Evolutionary conservation across 2,329 filamentous ascomycete genomes (phyloP), one percentile per base, ranked within the genome.

Genomic region (Hypoxylon sp.): DNA sequence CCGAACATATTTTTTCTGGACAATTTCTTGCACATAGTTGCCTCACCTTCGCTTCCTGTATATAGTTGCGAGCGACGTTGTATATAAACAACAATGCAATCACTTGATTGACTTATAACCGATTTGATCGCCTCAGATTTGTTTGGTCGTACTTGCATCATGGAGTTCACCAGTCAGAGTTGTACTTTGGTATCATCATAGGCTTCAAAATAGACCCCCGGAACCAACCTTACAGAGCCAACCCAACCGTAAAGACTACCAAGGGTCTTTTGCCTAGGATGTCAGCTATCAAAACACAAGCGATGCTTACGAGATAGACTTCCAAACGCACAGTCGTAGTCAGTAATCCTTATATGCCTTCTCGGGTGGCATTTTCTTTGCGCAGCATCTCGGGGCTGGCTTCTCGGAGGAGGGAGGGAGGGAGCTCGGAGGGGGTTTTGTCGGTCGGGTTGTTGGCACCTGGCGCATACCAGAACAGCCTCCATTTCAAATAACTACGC

Each of bases 1-100:
- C 59, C 39, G 51, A n/a, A 58, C 58, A 56, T 64, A 54, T 60
- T 50, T 50, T 50, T 50, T n/a, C n/a, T 39, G 19, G 3, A 27
- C 24, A 27, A 11, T 42, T 58, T 67, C 37, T 69, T 63, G 58
- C 55, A 67, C 29, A 63, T 64, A 58, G 29, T 32, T 57, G 17
- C 54, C 42, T 44, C 24, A 29, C 54, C 8, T 60, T 67, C 55
- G 59, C 67, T 69, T 69, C 67, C 53, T 61, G 65, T 65, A 61
- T 53, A 68, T 68, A 68, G 35, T 61, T 61, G n/a, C 59, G 42
- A 44, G 17, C 39, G 48, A 44, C 46, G 48, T 37, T 50, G 39
- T 52, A 53, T 48, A 56, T 64, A 64, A 44, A 48, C 59, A 54
- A 29, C 21, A 35, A 31, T 6, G 32, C 7, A 56, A 55, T 42